Conservation (phyloP, 2,329 filamentous ascomycete species). For the Trichoderma guizhouense region DNA sequence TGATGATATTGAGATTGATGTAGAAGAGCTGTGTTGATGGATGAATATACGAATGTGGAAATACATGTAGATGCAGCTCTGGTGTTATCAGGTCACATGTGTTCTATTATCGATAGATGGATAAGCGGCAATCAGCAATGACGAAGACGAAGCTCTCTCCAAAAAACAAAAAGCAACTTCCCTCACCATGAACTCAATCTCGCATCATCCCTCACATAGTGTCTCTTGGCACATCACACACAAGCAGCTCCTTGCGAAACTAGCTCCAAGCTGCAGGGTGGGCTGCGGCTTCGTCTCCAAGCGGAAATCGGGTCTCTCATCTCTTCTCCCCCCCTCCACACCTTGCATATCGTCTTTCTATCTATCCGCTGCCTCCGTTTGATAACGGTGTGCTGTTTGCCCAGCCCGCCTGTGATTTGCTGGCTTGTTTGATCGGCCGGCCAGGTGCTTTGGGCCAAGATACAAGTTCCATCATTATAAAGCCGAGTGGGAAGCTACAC, state of each 20-base stretch:
- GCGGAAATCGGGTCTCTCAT: slow-evolving; percentile 6
- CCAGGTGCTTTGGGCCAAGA: background rate
- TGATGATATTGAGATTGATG: background rate
- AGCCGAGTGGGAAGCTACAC: slow-evolving; percentile 4
- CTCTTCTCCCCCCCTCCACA: slow-evolving; percentile 8
- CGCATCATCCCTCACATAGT: background rate
- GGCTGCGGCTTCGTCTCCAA: background rate
- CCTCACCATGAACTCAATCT: background rate
- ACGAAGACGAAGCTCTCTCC: no score
- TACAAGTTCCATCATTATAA: background rate
- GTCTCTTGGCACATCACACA: background rate
- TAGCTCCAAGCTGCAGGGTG: background rate
- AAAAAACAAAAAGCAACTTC: background rate
- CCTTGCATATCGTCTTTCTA: background rate
- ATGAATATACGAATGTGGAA: background rate
- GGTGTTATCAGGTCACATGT: background rate
- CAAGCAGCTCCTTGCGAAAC: background rate
- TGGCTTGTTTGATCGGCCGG: background rate
- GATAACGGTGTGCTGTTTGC: background rate
- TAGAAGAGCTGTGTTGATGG: no score
- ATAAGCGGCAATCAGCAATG: no score
- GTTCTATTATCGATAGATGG: background rate
- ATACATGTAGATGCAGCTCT: background rate
- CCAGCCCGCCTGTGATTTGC: background rate
- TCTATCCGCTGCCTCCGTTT: slow-evolving; percentile 9